Evolutionary conservation across 2,329 filamentous ascomycete species (phyloP), one percentile per base, ranked within the genome.

Genomic region (Cadophora luteo-olivacea): DNA sequence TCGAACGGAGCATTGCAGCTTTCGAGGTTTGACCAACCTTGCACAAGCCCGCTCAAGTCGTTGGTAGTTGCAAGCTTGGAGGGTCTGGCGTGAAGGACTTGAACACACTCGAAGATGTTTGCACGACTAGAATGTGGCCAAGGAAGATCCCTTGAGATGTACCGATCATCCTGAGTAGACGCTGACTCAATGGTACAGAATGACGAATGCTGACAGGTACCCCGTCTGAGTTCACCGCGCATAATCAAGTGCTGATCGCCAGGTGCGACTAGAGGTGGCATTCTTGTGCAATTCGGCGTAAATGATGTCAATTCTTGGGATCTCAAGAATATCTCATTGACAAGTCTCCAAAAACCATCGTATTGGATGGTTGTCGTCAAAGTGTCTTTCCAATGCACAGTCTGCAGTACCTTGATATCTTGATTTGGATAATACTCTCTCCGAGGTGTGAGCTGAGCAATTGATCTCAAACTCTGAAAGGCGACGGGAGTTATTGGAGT

Each of bases 381-480:
- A 0, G 76, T 7, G 38, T 8, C 55, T 58, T 83, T 72, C 84
- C 85, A 87, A 12, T 41, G 16, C 0, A 16, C 19, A 0, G 84
- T 77, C 69, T 87, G 84, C 79, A 86, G 83, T 0, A 75, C 72
- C 49, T 74, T 79, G 14, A 77, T 58, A 4, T 82, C 64, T 4
- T 63, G n/a, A n/a, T n/a, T 58, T 0, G 85, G 84, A 70, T 87
- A 86, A 66, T 81, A 86, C 0, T 68, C 49, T 36, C 82, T 74
- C 0, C 16, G 19, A 3, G 82, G 81, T 2, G 78, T 80, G 1
- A 77, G 64, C 3, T 38, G 51, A 3, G 68, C 54, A 11, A 77
- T 71, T 3, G 12, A 49, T 1, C 2, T 4, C 9, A 77, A 61
- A 33, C 22, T 57, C 24, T 12, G 22, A 32, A 55, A 41, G 4